phyloP scores from a whole-genome alignment of 106 monocot genomes.

The Vanilla planifolia region DNA sequence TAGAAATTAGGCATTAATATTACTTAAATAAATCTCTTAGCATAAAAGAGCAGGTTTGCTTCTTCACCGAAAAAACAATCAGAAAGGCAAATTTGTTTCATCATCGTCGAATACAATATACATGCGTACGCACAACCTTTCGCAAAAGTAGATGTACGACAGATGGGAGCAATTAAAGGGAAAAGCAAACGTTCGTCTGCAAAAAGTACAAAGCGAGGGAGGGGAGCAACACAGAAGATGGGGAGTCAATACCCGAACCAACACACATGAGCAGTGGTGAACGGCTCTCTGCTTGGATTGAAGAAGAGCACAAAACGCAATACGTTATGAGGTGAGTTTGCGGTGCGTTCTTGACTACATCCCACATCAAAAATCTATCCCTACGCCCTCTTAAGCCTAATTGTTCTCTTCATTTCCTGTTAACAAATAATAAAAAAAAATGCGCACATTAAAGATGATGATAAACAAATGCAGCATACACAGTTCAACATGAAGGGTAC shows the following conservation, averaged over 20 bases:
- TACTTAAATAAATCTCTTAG: too few relatives aligned
- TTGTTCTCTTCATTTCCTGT: neutral
- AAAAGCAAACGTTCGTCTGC: neutral
- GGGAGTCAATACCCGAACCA: constrained; percentile 98
- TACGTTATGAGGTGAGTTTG: constrained; percentile 49
- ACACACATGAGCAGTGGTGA: constrained; percentile 24
- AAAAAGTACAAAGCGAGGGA: neutral
- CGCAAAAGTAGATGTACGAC: neutral
- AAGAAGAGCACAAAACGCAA: constrained; percentile 15
- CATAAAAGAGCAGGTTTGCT: too few relatives aligned
- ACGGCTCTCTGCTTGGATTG: neutral
- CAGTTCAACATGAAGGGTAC: too few relatives aligned
- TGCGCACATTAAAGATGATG: too few relatives aligned
- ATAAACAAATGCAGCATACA: too few relatives aligned
- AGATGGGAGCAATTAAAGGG: neutral
- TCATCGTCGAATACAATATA: too few relatives aligned
- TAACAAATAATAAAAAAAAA: too few relatives aligned
- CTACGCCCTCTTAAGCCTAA: neutral
- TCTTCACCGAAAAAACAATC: too few relatives aligned
- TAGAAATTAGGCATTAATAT: too few relatives aligned
- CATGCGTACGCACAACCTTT: too few relatives aligned
- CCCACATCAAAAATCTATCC: constrained; percentile 7
- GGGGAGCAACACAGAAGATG: neutral
- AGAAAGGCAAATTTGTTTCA: too few relatives aligned
- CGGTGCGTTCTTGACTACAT: constrained; percentile 98